Evolutionary conservation across 805 yeast genomes (phyloP).

Genomic region (Ogataea saltuana): DNA sequence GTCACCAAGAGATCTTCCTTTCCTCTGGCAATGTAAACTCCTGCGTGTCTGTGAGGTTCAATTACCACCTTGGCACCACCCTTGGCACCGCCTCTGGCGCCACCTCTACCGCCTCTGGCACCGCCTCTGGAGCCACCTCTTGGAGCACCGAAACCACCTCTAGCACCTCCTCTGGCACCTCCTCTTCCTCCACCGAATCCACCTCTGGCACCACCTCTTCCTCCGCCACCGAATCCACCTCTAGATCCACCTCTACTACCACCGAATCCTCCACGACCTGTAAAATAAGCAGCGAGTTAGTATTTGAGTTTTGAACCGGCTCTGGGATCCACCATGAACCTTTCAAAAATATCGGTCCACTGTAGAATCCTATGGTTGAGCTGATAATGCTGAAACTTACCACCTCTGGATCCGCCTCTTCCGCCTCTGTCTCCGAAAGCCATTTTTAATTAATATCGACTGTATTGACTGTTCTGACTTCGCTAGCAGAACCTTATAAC

Average conservation of each 20-base stretch:
- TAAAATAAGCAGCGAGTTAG: no score
- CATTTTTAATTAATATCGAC: slow-evolving; percentile 45
- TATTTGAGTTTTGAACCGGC: no score
- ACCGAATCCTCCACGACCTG: slow-evolving; percentile 43
- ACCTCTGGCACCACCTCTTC: slow-evolving; percentile 51
- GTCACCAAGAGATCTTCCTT: slow-evolving; percentile 98
- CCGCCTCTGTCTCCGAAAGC: slow-evolving; percentile 52
- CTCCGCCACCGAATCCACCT: slow-evolving; percentile 38
- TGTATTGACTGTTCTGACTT: slow-evolving; percentile 8
- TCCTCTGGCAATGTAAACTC: slow-evolving; percentile 99
- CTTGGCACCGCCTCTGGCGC: slow-evolving; percentile 78
- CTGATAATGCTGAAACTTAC: slow-evolving; percentile 14
- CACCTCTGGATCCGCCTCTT: slow-evolving; percentile 54
- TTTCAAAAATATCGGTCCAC: neutral
- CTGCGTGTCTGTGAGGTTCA: slow-evolving; percentile 99
- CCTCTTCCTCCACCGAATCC: slow-evolving; percentile 60
- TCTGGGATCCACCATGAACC: no score
- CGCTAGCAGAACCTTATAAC: slow-evolving; percentile 7
- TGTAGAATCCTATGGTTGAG: neutral
- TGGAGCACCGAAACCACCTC: slow-evolving; percentile 54
- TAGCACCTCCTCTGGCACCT: slow-evolving; percentile 51
- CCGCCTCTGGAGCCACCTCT: slow-evolving; percentile 58
- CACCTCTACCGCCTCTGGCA: slow-evolving; percentile 59
- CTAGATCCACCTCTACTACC: slow-evolving; percentile 52
- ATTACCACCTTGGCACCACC: slow-evolving; percentile 96